Conservation (phyloP, 495 filamentous ascomycete species). For the Lophium mytilinum region DNA sequence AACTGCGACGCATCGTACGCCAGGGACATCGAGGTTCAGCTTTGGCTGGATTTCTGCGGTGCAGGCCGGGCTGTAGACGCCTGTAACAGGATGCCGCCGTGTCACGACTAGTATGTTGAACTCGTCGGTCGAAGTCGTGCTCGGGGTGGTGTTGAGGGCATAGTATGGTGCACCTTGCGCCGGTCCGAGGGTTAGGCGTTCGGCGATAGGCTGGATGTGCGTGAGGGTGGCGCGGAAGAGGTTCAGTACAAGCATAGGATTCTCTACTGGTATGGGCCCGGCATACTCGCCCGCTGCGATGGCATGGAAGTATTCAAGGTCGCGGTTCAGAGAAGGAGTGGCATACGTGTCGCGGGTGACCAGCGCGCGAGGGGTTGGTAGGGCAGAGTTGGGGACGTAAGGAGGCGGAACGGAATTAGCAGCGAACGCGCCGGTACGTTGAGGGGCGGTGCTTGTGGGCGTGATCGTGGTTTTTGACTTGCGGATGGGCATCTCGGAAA, state of each 20-base stretch:
- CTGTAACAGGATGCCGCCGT: slow-evolving; percentile 5
- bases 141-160: slow-evolving; percentile 3
- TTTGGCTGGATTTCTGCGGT: slow-evolving; percentile 6
- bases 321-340: not conserved
- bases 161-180: slow-evolving; percentile 10
- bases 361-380: not conserved
- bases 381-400: not conserved
- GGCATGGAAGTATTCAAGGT: slow-evolving; percentile 5
- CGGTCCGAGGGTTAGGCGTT: slow-evolving; percentile 9
- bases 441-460: not conserved
- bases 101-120: slow-evolving; percentile 10
- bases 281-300: not conserved
- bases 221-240: slow-evolving; percentile 8
- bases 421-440: not conserved
- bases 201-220: slow-evolving; percentile 8
- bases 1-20: not conserved
- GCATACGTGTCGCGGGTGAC: not conserved
- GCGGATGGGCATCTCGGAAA: not conserved
- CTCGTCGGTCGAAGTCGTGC: slow-evolving; percentile 1
- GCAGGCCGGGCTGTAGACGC: slow-evolving; percentile 1
- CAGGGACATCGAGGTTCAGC: slow-evolving; percentile 4
- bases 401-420: not conserved
- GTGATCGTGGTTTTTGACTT: not conserved
- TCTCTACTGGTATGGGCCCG: not conserved
- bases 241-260: slow-evolving; percentile 1